Conservation (phyloP, 2,329 filamentous ascomycete genomes). For the Fusarium sambucinum region DNA sequence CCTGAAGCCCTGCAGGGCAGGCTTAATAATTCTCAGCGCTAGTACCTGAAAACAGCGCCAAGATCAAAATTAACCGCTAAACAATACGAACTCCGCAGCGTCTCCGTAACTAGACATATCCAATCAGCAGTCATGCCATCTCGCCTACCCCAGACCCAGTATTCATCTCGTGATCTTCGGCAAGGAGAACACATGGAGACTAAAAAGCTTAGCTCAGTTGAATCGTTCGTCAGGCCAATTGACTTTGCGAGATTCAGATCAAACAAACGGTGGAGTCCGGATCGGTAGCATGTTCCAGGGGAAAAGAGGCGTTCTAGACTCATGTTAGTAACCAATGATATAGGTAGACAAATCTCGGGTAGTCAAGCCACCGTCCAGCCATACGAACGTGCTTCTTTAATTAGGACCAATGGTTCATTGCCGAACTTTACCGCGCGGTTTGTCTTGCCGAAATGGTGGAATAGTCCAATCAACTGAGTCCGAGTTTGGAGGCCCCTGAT, state of each 20-base stretch:
- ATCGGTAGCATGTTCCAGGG: not conserved
- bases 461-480: not conserved
- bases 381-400: not conserved
- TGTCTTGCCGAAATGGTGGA: not conserved
- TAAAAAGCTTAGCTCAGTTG: slow-evolving; percentile 13
- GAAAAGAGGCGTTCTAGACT: slow-evolving; percentile 4
- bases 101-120: not conserved
- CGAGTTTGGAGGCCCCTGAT: not conserved
- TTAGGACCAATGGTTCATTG: not conserved
- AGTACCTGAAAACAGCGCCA: slow-evolving; percentile 6
- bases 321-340: not conserved
- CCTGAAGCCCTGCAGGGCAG: not conserved
- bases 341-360: not conserved
- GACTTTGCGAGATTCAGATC: not conserved
- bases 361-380: not conserved
- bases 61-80: not conserved
- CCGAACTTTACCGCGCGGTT: not conserved
- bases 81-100: slow-evolving; percentile 5
- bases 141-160: not conserved
- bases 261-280: not conserved
- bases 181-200: not conserved
- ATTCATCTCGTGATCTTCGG: not conserved
- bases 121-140: not conserved
- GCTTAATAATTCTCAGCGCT: not conserved
- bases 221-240: not conserved